Evolutionary conservation across 2,329 filamentous ascomycete species (phyloP).

Genomic region (Chaetomiaceae sp.): DNA sequence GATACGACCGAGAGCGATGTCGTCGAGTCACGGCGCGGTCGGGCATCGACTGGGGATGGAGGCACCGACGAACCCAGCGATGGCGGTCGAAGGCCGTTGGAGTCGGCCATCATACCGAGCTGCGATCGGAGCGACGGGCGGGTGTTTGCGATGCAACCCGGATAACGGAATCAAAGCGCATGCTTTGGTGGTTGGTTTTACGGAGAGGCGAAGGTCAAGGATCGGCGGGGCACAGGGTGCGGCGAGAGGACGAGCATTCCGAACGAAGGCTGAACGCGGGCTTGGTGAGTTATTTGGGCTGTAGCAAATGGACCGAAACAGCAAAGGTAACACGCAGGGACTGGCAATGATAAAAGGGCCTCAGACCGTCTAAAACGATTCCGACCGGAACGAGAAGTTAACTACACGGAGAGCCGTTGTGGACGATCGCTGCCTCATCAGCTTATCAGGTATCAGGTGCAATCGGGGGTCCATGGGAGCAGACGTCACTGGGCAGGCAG

Average conservation of each 20-base stretch:
- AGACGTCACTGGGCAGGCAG: not conserved
- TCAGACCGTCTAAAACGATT: too few relatives aligned
- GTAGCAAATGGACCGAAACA: too few relatives aligned
- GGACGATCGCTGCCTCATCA: not conserved
- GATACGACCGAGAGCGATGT: conserved; percentile 44
- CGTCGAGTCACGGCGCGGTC: conserved; percentile 36
- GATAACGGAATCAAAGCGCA: conserved; percentile 10
- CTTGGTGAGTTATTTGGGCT: too few relatives aligned
- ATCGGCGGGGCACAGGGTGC: not conserved
- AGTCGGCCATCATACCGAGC: conserved; percentile 18
- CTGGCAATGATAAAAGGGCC: too few relatives aligned
- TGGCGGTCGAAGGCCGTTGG: conserved; percentile 14
- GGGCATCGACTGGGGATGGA: conserved; percentile 15
- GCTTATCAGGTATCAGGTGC: not conserved
- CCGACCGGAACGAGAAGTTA: too few relatives aligned
- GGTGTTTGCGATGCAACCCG: conserved; percentile 3
- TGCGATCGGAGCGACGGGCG: not conserved
- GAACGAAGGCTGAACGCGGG: too few relatives aligned
- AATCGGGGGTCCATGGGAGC: too few relatives aligned
- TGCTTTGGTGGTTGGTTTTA: conserved; percentile 11
- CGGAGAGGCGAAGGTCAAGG: not conserved
- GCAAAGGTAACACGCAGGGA: too few relatives aligned
- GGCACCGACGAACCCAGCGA: conserved; percentile 19
- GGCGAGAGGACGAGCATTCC: conserved; percentile 1
- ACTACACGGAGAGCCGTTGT: too few relatives aligned